phyloP scores from a whole-genome alignment of 2,329 filamentous ascomycete genomes.

The Talaromyces atroroseus region DNA sequence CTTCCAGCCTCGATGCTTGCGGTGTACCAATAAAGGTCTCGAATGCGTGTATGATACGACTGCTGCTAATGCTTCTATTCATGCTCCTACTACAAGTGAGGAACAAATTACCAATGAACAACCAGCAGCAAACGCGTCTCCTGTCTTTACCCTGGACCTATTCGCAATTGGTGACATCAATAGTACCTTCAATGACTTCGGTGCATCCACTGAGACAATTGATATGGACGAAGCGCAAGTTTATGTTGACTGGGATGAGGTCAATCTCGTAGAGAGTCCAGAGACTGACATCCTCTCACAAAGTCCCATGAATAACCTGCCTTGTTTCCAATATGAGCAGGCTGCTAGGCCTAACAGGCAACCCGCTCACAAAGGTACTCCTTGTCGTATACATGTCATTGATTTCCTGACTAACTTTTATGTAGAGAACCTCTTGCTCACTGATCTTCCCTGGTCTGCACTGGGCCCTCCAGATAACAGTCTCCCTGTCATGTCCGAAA shows the following conservation, averaged over 20 bases:
- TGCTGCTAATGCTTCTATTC: background rate
- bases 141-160: background rate
- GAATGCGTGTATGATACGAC: slow-evolving; percentile 1
- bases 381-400: background rate
- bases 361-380: background rate
- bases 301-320: background rate
- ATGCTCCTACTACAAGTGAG: background rate
- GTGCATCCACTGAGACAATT: background rate
- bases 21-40: background rate
- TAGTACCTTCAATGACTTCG: background rate
- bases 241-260: background rate
- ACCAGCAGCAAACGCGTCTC: background rate
- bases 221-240: background rate
- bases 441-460: background rate
- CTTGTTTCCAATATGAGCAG: background rate
- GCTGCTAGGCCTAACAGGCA: background rate
- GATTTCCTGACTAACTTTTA: background rate
- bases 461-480: background rate
- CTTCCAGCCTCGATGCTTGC: slow-evolving; percentile 1
- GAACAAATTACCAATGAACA: background rate
- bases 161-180: background rate
- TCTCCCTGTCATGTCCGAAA: background rate
- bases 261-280: background rate
- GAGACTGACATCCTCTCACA: background rate
- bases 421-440: background rate